Evolutionary conservation across 2,329 filamentous ascomycete species (phyloP).

Genomic region (Paraphaeosphaeria sporulosa): DNA sequence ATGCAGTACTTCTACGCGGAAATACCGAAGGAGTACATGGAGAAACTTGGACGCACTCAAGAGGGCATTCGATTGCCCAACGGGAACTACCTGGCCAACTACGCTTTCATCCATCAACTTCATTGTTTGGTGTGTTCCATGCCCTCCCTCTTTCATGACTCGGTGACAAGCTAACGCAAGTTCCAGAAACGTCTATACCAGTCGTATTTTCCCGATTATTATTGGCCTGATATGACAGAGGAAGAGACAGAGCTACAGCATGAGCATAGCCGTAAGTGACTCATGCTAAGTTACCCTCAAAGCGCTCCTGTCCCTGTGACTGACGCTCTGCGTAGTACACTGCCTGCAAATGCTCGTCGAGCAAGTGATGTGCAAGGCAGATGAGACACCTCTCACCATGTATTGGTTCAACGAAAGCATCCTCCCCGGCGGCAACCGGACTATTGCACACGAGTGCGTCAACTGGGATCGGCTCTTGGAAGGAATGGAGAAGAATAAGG

Average conservation of each 20-base stretch:
- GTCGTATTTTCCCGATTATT: conserved; percentile 10
- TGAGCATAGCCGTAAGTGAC: conserved; percentile 7
- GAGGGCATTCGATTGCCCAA: conserved; percentile 9
- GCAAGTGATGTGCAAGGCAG: conserved; percentile 6
- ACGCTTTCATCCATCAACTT: conserved; percentile 8
- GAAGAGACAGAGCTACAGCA: conserved; percentile 8
- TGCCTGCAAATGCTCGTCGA: conserved; percentile 12
- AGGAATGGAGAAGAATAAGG: conserved; percentile 9
- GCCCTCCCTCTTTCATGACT: not conserved
- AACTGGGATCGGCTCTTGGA: conserved; percentile 9
- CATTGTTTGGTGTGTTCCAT: not conserved
- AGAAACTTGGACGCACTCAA: conserved; percentile 1
- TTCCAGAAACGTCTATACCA: conserved; percentile 8
- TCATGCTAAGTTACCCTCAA: too few species aligned
- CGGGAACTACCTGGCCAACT: conserved; percentile 8
- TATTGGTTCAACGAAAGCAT: conserved; percentile 9
- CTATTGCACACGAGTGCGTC: conserved; percentile 9
- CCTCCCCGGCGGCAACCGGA: conserved; percentile 8
- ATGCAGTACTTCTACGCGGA: conserved; percentile 12
- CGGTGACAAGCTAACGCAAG: not conserved
- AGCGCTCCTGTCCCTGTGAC: not conserved
- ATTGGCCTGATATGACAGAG: conserved; percentile 10
- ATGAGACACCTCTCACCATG: conserved; percentile 7
- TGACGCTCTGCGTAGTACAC: not conserved
- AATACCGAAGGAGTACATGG: conserved; percentile 12